Base-by-base conservation (phyloP, 306 rosid species). In the Cicer bijugum region DNA sequence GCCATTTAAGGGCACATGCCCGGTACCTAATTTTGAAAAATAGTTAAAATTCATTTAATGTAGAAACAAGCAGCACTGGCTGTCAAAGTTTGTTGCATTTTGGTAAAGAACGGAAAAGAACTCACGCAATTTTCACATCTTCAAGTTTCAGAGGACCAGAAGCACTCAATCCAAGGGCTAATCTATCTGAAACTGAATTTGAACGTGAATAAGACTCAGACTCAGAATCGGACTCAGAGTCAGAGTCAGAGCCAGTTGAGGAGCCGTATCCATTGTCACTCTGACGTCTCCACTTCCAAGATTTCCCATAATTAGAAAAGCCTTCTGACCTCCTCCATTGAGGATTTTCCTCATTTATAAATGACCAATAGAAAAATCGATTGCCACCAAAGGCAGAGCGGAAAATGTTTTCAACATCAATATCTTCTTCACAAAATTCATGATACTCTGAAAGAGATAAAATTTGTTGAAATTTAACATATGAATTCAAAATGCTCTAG, bases 41-140 rank as follows among this genome's bases (percentile, higher is more conserved):
- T 6, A 45, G 77, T 70, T 38, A 51, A 64, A 17, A 50, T 37
- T 57, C 72, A 52, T 51, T 33, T 15, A 8, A 9, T 15, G 40
- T 19, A 35, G 47, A 52, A 42, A 71, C 4, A 33, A 14, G 67
- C 12, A 45, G 60, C 20, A 0, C 6, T 40, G 67, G 20, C 17
- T 74, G 47, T 37, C 39, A 61, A 61, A 38, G 46, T 72, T 47
- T 19, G 45, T 43, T 23, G 42, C 8, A 38, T 14, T 64, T 47
- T 38, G 35, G 56, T 6, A 47, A 20, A 42, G 51, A 55, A 23
- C 15, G 17, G 39, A 44, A 75, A 67, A 69, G 48, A 80, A 80
- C 96, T 86, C 75, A 91, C 98, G 97, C 98, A 80, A 74, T 85
- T 82, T 93, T 93, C 69, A 93, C 91, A 33, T 90, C 96, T 81